These are phyloP conservation scores for Bipolaris bicolor DNA, from an alignment of 2,329 filamentous ascomycete species.

Conservation along the genomic window DNA sequence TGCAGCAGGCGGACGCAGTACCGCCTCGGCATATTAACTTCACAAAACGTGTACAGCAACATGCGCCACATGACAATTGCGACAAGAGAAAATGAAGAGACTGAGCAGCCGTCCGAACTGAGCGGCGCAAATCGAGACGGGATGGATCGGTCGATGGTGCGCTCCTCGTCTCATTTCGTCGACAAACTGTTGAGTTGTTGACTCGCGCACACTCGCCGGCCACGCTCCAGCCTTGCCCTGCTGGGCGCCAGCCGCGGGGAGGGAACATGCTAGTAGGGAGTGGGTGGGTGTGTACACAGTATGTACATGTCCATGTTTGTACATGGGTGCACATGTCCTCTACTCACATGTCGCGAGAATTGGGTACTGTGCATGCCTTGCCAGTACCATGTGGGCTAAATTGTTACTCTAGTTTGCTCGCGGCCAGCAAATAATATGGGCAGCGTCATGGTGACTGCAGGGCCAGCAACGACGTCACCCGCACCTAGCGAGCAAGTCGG, in stretches of 20 bases:
- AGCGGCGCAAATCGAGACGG: constrained; percentile 15
- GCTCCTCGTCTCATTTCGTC: constrained; percentile 33
- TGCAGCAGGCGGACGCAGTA: constrained; percentile 19
- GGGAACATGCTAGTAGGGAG: background rate
- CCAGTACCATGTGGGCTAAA: no score
- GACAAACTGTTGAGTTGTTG: constrained; percentile 37
- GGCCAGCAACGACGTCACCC: constrained; percentile 23
- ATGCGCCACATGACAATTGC: background rate
- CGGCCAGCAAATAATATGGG: background rate
- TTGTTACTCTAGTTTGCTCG: background rate
- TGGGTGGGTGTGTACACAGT: no score
- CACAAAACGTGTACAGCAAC: no score
- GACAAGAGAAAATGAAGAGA: background rate
- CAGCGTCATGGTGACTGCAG: constrained; percentile 2
- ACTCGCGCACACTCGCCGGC: constrained; percentile 24
- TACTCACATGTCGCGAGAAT: no score
- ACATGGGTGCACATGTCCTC: no score
- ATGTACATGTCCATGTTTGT: no score
- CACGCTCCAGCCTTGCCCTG: constrained; percentile 17
- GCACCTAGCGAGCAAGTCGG: constrained; percentile 11
- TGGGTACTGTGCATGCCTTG: background rate
- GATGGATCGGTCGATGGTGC: constrained; percentile 16
- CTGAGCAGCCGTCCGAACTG: constrained; percentile 3
- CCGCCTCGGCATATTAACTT: constrained; percentile 12
- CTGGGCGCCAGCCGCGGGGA: constrained; percentile 8